Evolutionary conservation across 371 early-diverging fungal genomes (phyloP).

Genomic region (Apophysomyces variabilis): DNA sequence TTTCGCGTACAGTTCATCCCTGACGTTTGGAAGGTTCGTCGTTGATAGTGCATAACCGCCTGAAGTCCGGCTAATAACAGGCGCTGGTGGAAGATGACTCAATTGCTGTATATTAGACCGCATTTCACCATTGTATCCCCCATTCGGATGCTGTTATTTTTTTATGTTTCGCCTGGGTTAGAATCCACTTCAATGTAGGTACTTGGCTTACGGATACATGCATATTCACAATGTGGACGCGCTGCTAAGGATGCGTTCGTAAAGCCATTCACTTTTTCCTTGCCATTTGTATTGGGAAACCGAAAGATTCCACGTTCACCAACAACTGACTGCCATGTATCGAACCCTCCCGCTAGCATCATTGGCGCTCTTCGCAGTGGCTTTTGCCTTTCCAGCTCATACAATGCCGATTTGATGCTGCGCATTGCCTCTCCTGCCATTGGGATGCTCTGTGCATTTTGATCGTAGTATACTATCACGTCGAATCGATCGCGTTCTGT

Average conservation of each 20-base stretch:
- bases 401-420: slow-evolving; percentile 47
- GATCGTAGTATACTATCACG: slow-evolving; percentile 74
- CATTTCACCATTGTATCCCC: background rate
- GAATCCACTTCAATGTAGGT: background rate
- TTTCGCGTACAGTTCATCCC: slow-evolving; percentile 17
- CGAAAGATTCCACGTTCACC: slow-evolving; percentile 47
- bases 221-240: background rate
- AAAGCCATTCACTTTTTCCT: background rate
- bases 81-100: slow-evolving; percentile 15
- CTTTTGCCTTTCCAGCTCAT: slow-evolving; percentile 51
- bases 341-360: slow-evolving; percentile 78
- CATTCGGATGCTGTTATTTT: background rate
- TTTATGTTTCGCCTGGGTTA: background rate
- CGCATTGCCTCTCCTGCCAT: slow-evolving; percentile 26
- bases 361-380: slow-evolving; percentile 57
- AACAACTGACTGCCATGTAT: slow-evolving; percentile 64
- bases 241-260: slow-evolving; percentile 3
- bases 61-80: slow-evolving; percentile 1
- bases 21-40: slow-evolving; percentile 6
- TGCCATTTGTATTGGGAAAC: slow-evolving; percentile 12
- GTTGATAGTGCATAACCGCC: slow-evolving; percentile 18
- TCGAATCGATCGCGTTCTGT: slow-evolving; percentile 63
- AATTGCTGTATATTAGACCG: slow-evolving; percentile 27
- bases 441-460: slow-evolving; percentile 34
- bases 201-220: background rate